A percentile compares a stretch with the other conserved stretches of the same genome.
Conservation (phyloP, 2,329 filamentous ascomycete species). For the Paecilomyces formosus region DNA sequence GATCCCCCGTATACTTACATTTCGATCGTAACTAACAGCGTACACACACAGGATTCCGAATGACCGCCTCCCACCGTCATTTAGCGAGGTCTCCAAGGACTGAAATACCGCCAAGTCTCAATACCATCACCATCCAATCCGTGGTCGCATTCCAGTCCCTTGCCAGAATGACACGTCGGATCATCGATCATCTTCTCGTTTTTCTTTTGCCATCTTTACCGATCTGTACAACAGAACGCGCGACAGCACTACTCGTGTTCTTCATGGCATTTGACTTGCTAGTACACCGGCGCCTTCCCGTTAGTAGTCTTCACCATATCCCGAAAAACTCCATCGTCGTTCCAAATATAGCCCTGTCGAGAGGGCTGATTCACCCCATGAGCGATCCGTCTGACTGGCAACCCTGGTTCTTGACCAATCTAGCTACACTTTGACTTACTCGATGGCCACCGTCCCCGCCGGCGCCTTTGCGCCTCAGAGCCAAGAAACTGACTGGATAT, state of each 20-base stretch:
- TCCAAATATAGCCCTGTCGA: conserved; percentile 1
- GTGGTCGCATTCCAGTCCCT: neutral
- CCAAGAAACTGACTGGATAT: neutral
- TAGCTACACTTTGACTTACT: neutral
- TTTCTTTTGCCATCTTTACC: neutral
- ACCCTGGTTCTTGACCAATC: neutral
- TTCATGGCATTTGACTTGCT: neutral
- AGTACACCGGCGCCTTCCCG: neutral
- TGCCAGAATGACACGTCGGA: neutral
- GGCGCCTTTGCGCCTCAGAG: neutral
- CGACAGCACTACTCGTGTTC: neutral
- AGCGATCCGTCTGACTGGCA: neutral
- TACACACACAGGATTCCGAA: neutral
- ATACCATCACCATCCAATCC: neutral
- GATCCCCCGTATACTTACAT: neutral
- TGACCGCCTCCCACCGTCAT: neutral
- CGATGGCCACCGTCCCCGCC: neutral
- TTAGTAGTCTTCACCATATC: neutral
- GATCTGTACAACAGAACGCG: neutral
- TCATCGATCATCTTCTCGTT: neutral
- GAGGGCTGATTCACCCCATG: neutral
- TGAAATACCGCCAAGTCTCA: neutral
- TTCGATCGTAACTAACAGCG: neutral
- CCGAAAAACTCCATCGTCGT: neutral
- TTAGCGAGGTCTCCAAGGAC: neutral